Evolutionary conservation across 768 basidiomycete species (phyloP).

Genomic region (Lactarius indigo): DNA sequence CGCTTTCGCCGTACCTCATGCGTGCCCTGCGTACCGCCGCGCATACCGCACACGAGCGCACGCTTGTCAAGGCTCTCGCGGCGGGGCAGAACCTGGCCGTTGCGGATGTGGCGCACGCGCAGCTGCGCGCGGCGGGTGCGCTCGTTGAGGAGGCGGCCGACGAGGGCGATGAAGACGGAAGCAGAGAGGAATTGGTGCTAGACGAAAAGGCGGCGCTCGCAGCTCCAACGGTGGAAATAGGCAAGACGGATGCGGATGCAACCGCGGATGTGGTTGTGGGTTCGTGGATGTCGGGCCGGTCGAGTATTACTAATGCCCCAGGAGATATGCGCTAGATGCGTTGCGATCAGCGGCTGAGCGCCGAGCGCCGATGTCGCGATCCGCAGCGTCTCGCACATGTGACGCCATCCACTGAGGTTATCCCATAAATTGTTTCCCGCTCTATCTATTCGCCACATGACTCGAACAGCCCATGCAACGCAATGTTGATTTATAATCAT

Average conservation of each 20-base stretch:
- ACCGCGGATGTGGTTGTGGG: background rate
- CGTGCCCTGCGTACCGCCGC: slow-evolving; percentile 7
- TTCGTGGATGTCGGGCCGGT: slow-evolving; percentile 18
- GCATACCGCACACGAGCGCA: slow-evolving; percentile 65
- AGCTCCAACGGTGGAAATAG: background rate
- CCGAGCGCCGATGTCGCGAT: no score
- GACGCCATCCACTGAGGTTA: background rate
- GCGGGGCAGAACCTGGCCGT: slow-evolving; percentile 75
- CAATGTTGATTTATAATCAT: background rate
- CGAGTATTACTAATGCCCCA: slow-evolving; percentile 8
- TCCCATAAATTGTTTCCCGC: background rate
- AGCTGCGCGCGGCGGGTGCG: slow-evolving; percentile 12
- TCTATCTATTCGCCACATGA: background rate
- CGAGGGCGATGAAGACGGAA: background rate
- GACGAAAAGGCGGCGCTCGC: slow-evolving; percentile 13
- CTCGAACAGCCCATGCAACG: background rate
- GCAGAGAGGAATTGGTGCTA: slow-evolving; percentile 1
- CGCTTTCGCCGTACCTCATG: slow-evolving; percentile 35
- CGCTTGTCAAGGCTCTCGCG: slow-evolving; percentile 74
- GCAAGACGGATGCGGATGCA: slow-evolving; percentile 6
- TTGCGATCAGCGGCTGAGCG: background rate
- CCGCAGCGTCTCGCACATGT: no score
- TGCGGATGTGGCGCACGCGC: slow-evolving; percentile 11
- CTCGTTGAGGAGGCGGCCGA: slow-evolving; percentile 13
- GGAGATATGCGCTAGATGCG: background rate